A percentile compares a stretch with the other conserved stretches of the same genome.
Conservation (phyloP, 2,329 filamentous ascomycete genomes). For the Curvularia spicifera region DNA sequence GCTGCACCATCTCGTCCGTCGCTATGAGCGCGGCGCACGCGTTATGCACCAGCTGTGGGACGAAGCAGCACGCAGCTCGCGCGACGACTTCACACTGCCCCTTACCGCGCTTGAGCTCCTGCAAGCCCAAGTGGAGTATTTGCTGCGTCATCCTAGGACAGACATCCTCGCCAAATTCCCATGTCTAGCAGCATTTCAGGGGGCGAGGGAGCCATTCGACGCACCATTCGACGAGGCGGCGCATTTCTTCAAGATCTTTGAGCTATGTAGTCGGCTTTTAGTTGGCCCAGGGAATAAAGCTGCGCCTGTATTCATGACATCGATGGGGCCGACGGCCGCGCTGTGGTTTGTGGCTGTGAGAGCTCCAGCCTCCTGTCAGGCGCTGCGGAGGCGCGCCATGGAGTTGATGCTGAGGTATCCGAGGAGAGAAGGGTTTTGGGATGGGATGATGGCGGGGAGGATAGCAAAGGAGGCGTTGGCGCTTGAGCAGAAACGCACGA, state of each 20-base stretch:
- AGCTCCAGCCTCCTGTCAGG: slow-evolving; percentile 26
- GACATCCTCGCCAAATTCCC: slow-evolving; percentile 20
- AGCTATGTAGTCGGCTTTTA: slow-evolving; percentile 22
- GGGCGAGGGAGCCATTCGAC: slow-evolving; percentile 19
- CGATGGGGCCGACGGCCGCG: slow-evolving; percentile 32
- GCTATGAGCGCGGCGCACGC: slow-evolving; percentile 15
- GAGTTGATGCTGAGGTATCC: slow-evolving; percentile 36
- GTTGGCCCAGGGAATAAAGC: slow-evolving; percentile 8
- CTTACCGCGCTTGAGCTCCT: slow-evolving; percentile 22
- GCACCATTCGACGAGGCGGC: slow-evolving; percentile 26
- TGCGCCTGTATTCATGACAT: slow-evolving; percentile 37
- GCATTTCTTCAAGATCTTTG: slow-evolving; percentile 26
- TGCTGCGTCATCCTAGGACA: slow-evolving; percentile 20
- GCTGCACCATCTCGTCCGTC: slow-evolving; percentile 11
- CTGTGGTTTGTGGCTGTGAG: slow-evolving; percentile 37
- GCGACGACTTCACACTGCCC: slow-evolving; percentile 6
- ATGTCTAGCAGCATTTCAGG: slow-evolving; percentile 14
- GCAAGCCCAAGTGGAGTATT: slow-evolving; percentile 23
- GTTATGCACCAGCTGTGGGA: slow-evolving; percentile 16
- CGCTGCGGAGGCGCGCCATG: slow-evolving; percentile 35
- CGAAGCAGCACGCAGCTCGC: not conserved
- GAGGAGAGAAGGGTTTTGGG: slow-evolving; percentile 58
- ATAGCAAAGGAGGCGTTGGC: slow-evolving; percentile 35
- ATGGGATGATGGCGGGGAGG: slow-evolving; percentile 66
- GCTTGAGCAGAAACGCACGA: slow-evolving; percentile 36